A percentile compares a stretch with the other conserved stretches of the same genome.
These are phyloP conservation scores for Penicillium mononematosum DNA, from an alignment of 495 filamentous ascomycete species.

Conservation along the genomic window DNA sequence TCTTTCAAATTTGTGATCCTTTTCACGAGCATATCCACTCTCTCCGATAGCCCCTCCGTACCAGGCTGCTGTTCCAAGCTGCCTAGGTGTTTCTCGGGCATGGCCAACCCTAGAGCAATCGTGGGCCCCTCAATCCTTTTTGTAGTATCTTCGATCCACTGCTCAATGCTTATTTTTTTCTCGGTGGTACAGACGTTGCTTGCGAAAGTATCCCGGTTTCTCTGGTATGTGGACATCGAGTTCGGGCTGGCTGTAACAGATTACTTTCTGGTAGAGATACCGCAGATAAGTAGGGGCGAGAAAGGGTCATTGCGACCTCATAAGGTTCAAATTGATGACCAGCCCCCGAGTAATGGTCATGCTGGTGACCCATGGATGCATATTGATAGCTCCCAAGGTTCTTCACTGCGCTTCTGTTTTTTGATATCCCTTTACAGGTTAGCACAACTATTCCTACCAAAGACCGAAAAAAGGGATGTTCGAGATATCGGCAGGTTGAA, in stretches of 20 bases:
- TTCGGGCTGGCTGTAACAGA: no score
- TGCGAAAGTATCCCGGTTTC: not conserved
- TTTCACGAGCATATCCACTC: not conserved
- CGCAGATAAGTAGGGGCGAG: not conserved
- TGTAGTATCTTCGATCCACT: not conserved
- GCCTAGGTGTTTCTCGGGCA: not conserved
- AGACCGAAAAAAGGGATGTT: not conserved
- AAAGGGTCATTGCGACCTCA: not conserved
- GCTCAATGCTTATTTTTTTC: not conserved
- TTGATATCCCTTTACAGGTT: not conserved
- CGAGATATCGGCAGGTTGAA: not conserved
- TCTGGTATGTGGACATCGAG: not conserved
- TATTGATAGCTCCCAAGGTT: not conserved
- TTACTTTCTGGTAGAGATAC: not conserved
- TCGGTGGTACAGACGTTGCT: not conserved
- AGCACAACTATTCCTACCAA: not conserved
- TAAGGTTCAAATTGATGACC: not conserved
- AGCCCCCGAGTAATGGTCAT: not conserved
- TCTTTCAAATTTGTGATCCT: not conserved
- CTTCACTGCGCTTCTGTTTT: no score
- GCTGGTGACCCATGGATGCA: not conserved
- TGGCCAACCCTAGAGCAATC: not conserved
- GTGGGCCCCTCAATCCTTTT: not conserved
- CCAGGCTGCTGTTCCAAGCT: not conserved
- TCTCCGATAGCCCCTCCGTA: not conserved